A percentile compares a stretch with the other conserved stretches of the same genome.
phyloP scores from a whole-genome alignment of 495 filamentous ascomycete genomes.

The Hypoxylon rickii region DNA sequence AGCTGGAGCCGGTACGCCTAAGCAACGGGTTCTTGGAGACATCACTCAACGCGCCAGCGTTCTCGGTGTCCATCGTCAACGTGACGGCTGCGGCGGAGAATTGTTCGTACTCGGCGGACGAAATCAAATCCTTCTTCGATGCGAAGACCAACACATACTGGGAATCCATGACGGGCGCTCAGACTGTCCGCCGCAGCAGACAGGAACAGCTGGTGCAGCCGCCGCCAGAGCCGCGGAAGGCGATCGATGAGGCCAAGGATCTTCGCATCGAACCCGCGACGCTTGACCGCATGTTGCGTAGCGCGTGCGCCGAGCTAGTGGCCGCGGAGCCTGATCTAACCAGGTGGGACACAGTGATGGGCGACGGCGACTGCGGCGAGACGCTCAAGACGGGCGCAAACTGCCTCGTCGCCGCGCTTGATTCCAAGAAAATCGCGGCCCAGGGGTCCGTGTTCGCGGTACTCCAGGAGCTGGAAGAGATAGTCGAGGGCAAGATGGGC shows the following conservation, averaged over 20 bases:
- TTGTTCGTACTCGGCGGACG: constrained; percentile 48
- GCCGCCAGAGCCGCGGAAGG: constrained; percentile 37
- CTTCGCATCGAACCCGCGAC: constrained; percentile 47
- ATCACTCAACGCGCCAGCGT: constrained; percentile 65
- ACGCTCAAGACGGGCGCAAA: constrained; percentile 56
- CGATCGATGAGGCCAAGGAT: constrained; percentile 43
- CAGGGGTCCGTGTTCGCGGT: constrained; percentile 55
- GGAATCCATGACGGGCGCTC: constrained; percentile 50
- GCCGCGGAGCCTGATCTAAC: constrained; percentile 63
- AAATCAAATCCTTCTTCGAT: constrained; percentile 60
- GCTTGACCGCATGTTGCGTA: constrained; percentile 55
- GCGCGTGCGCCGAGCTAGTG: constrained; percentile 55
- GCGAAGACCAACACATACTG: constrained; percentile 58
- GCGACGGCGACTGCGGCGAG: constrained; percentile 68
- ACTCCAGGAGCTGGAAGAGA: constrained; percentile 58
- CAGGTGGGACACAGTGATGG: constrained; percentile 67
- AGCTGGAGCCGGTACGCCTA: constrained; percentile 56
- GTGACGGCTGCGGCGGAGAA: constrained; percentile 52
- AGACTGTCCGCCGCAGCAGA: constrained; percentile 41
- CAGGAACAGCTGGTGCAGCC: constrained; percentile 49
- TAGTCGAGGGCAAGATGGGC: constrained; percentile 63
- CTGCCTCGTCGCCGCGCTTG: constrained; percentile 46
- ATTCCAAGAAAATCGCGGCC: constrained; percentile 38
- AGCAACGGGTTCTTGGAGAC: constrained; percentile 61
- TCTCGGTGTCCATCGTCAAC: constrained; percentile 64